Evolutionary conservation across 129 eudicot species (phyloP).

Genomic region (Helianthus tuberosus): DNA sequence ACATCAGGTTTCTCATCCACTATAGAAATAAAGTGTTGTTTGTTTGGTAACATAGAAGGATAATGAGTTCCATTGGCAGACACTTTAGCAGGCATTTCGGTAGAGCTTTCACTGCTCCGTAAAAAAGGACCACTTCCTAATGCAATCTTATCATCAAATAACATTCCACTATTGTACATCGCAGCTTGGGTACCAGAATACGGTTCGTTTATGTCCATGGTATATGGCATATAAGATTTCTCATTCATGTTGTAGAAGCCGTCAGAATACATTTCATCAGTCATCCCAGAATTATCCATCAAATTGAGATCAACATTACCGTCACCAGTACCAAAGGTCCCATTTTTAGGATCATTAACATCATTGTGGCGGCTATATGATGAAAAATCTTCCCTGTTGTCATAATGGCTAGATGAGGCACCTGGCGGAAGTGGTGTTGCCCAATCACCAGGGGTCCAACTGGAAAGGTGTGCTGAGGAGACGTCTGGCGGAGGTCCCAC

Average conservation of each 20-base stretch:
- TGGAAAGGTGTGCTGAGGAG: constrained; percentile 34
- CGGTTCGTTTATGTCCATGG: constrained; percentile 22
- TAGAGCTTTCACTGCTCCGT: constrained; percentile 29
- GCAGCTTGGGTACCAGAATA: constrained; percentile 23
- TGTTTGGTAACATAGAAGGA: constrained; percentile 20
- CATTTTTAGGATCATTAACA: constrained; percentile 18
- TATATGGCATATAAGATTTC: constrained; percentile 24
- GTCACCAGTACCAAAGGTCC: constrained; percentile 30
- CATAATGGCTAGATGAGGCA: constrained; percentile 32
- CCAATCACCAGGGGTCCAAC: constrained; percentile 45
- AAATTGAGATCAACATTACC: constrained; percentile 27
- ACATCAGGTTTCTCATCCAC: constrained; percentile 30
- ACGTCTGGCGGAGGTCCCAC: constrained; percentile 39
- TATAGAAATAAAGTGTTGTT: constrained; percentile 22
- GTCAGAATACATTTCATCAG: constrained; percentile 27
- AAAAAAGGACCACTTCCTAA: constrained; percentile 9
- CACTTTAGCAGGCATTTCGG: constrained; percentile 22
- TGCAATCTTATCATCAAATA: constrained; percentile 31
- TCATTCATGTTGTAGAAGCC: constrained; percentile 18
- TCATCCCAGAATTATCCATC: constrained; percentile 32
- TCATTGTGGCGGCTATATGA: constrained; percentile 37
- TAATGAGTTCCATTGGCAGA: constrained; percentile 24
- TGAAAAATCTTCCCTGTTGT: constrained; percentile 32
- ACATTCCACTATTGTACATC: constrained; percentile 26
- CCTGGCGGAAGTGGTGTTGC: constrained; percentile 27